Evolutionary conservation across 345 rosid species (phyloP), one percentile per base, ranked within the genome.

Genomic region (Brassica rapa): DNA sequence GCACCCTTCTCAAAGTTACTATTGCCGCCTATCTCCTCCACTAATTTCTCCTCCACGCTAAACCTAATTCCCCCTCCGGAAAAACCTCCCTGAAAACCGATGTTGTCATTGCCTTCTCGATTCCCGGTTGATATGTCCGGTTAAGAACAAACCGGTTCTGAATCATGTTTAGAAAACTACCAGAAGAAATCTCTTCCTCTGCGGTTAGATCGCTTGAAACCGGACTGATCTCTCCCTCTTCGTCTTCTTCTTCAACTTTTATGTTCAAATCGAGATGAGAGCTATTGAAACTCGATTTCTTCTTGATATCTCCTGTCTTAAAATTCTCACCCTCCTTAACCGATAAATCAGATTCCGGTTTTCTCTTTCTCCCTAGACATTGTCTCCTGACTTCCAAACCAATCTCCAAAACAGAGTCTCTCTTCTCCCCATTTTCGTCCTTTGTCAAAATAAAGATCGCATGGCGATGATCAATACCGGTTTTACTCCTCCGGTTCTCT

Each of bases 231-330:
- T 87, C 92, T 41, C 88, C 84, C 68, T 82, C 91, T 53, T 83
- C 80, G 10, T 68, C 84, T 7, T 86, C 90, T 6, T 83, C 82
- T 70, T 83, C 89, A 6, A 89, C 94, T 75, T 83, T 86, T 60
- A 88, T 79, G 85, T 93, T 93, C 4, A 93, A 87, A 68, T 93
- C 98, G 49, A 93, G 89, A 19, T 67, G 49, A 27, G 85, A 77
- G 77, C 77, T 76, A 66, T 81, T 87, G 86, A 85, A 83, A 75
- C 92, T 87, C 35, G 89, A 80, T 70, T 78, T 85, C 56, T 80
- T 85, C 81, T 82, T 83, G 39, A 51, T 56, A 43, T 82, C 86
- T 1, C 70, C 75, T 29, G 67, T 39, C 72, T 83, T 89, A 16
- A 80, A 78, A 60, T 1, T 71, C 81, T 87, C 87, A 5, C 66